Conservation (phyloP, 202 grass and related monocot species). For the Elaeis oleifera region DNA sequence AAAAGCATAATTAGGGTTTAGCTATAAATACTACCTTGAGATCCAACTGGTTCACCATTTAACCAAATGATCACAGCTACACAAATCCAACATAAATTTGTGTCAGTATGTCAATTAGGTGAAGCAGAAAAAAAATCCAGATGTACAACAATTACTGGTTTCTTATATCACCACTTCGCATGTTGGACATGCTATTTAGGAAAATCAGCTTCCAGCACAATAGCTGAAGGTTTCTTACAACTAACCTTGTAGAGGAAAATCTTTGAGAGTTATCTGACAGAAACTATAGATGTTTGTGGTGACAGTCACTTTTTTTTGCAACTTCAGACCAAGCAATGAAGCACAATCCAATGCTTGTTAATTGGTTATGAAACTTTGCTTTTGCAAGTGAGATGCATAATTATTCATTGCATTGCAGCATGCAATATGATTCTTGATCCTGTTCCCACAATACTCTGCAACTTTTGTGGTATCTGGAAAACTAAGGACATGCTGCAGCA, state of each 20-base stretch:
- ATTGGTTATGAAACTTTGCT: slow-evolving; percentile 99
- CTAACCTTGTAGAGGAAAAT: slow-evolving; percentile 97
- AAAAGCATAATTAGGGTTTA: background rate
- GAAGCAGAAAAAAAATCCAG: background rate
- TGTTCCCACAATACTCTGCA: slow-evolving; percentile 51
- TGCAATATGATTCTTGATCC: no score
- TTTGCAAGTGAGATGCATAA: slow-evolving; percentile 86
- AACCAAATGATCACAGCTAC: slow-evolving; percentile 12
- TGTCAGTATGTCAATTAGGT: background rate
- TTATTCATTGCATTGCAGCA: no score
- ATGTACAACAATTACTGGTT: no score
- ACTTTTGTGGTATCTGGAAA: slow-evolving; percentile 79
- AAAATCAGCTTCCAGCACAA: background rate
- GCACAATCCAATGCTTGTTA: slow-evolving; percentile 85
- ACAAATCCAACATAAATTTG: slow-evolving; percentile 18
- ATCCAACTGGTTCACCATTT: slow-evolving; percentile 61
- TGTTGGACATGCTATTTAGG: background rate
- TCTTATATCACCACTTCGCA: background rate
- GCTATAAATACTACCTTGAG: slow-evolving; percentile 52
- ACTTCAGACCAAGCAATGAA: slow-evolving; percentile 60
- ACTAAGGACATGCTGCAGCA: slow-evolving; percentile 64
- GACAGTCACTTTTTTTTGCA: slow-evolving; percentile 93
- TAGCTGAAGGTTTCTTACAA: slow-evolving; percentile 4
- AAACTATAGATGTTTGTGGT: slow-evolving; percentile 65
- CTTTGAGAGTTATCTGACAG: slow-evolving; percentile 74